phyloP scores from a whole-genome alignment of 2,329 filamentous ascomycete genomes.

The Tolypocladium album region DNA sequence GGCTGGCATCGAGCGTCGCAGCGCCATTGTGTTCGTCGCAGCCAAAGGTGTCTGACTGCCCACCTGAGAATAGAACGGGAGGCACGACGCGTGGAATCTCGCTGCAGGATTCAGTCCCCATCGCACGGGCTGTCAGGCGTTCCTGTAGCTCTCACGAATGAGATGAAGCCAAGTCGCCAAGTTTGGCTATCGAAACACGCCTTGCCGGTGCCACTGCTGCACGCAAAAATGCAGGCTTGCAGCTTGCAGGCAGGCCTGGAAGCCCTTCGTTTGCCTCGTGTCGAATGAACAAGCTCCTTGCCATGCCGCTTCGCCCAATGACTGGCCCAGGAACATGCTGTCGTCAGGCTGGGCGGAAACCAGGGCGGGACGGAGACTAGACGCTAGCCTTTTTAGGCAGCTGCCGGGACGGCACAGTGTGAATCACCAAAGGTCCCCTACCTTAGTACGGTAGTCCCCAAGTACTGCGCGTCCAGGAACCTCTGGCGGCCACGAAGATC shows the following conservation, averaged over 20 bases:
- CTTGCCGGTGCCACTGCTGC: background rate
- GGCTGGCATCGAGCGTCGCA: background rate
- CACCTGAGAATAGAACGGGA: background rate
- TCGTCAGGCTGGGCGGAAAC: background rate
- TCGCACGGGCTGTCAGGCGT: background rate
- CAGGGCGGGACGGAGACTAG: background rate
- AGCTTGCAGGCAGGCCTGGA: background rate
- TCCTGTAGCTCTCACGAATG: background rate
- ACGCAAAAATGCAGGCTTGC: background rate
- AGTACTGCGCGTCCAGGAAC: too few relatives aligned
- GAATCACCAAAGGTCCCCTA: background rate
- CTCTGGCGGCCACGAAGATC: background rate
- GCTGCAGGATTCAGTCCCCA: background rate
- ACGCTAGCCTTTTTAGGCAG: slow-evolving; percentile 2
- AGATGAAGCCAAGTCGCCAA: background rate
- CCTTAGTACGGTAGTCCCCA: too few relatives aligned
- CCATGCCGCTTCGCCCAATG: background rate
- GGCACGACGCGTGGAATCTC: background rate
- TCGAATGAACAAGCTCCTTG: background rate
- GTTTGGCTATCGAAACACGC: background rate
- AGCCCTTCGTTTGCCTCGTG: background rate
- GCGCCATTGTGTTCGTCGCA: background rate
- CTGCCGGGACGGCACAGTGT: slow-evolving; percentile 2
- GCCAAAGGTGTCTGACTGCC: background rate
- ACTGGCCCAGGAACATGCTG: background rate